These are phyloP conservation scores for Aspergillus ibericus DNA, from an alignment of 2,329 filamentous ascomycete species.

Conservation along the genomic window DNA sequence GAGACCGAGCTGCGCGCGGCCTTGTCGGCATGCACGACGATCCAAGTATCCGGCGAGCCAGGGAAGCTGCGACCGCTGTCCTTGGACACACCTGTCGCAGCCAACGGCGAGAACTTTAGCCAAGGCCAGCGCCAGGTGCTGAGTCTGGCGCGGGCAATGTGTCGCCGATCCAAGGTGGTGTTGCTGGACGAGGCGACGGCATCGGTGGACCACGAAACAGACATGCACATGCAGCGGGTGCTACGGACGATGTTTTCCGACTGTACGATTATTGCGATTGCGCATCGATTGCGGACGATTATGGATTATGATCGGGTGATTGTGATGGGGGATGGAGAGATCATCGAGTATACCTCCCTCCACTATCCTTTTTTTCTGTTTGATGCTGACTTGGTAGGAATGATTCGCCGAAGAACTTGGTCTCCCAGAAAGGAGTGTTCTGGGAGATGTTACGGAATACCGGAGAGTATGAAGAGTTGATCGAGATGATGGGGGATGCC, in stretches of 20 bases:
- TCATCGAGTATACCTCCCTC: constrained; percentile 49
- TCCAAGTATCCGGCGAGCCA: constrained; percentile 27
- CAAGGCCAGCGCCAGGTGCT: constrained; percentile 65
- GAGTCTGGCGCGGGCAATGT: constrained; percentile 60
- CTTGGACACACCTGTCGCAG: constrained; percentile 56
- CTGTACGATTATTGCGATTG: constrained; percentile 64
- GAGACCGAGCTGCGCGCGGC: constrained; percentile 45
- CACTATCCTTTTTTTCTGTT: neutral
- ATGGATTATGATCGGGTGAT: constrained; percentile 61
- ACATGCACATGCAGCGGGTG: constrained; percentile 58
- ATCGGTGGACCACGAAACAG: constrained; percentile 61
- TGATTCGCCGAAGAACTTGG: constrained; percentile 22
- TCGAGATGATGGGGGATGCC: constrained; percentile 18
- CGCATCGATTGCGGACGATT: constrained; percentile 65
- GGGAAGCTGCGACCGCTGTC: constrained; percentile 31
- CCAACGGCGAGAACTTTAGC: constrained; percentile 47
- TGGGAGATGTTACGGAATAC: constrained; percentile 29
- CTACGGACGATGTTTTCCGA: constrained; percentile 53
- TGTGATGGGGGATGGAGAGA: constrained; percentile 56
- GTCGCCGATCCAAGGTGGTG: constrained; percentile 58
- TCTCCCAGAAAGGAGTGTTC: constrained; percentile 22
- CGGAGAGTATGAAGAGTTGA: constrained; percentile 28
- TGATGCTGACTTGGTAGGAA: constrained; percentile 17
- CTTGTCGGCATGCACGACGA: constrained; percentile 33
- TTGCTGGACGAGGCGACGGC: constrained; percentile 67